phyloP scores from a whole-genome alignment of 2,329 filamentous ascomycete species.

The Botryotinia narcissicola region DNA sequence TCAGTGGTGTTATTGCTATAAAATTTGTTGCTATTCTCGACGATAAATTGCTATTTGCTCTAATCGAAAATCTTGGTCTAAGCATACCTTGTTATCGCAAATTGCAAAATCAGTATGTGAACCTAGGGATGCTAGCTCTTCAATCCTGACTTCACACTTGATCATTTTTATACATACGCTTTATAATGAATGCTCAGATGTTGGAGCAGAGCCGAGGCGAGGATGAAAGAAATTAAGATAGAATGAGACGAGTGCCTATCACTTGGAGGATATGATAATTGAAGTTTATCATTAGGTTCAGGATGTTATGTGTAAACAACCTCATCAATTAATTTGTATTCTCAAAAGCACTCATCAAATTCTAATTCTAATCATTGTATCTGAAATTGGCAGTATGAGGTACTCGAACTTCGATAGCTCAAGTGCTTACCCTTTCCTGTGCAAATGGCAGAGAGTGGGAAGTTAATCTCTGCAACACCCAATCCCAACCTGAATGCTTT shows the following conservation, averaged over 20 bases:
- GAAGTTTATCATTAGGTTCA: background rate
- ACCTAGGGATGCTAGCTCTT: background rate
- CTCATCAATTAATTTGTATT: background rate
- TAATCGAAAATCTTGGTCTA: background rate
- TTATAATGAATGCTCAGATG: rapidly evolving
- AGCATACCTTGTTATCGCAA: background rate
- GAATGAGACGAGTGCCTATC: background rate
- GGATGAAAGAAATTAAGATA: background rate
- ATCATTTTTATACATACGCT: background rate
- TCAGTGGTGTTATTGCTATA: background rate
- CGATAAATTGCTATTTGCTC: background rate
- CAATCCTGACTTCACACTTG: background rate
- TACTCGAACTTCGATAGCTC: background rate
- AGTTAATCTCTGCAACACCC: background rate
- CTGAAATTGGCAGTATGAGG: background rate
- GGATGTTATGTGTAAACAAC: background rate
- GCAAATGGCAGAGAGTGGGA: background rate
- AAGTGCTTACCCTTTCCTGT: background rate
- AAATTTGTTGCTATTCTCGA: rapidly evolving
- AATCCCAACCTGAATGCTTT: background rate
- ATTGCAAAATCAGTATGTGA: background rate
- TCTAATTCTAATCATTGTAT: background rate
- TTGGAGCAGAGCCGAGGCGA: rapidly evolving
- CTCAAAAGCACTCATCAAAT: background rate
- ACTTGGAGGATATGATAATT: background rate